Evolutionary conservation across 345 rosid species (phyloP).

Genomic region (Angophora floribunda): DNA sequence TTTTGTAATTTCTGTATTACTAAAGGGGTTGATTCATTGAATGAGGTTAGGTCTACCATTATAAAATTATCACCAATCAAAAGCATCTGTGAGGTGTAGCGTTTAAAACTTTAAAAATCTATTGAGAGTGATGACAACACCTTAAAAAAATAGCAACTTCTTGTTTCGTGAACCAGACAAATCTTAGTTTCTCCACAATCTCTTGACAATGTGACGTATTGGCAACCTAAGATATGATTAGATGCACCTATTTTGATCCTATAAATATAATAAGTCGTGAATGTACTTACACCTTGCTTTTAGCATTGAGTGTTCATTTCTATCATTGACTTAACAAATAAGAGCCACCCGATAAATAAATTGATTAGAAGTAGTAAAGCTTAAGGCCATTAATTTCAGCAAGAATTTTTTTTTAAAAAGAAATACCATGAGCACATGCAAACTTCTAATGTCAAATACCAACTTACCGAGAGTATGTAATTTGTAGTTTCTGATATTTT

Average conservation of each 20-base stretch:
- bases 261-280: neutral
- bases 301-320: neutral
- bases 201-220: no score
- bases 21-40: no score
- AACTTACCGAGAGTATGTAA: neutral
- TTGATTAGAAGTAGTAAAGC: neutral
- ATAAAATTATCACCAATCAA: no score
- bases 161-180: no score
- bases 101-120: no score
- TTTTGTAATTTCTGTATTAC: no score
- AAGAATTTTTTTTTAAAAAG: neutral
- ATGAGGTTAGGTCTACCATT: no score
- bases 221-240: neutral
- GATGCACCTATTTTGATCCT: rapidly evolving
- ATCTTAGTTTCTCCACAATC: neutral
- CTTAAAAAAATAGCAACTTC: neutral
- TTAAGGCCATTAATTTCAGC: neutral
- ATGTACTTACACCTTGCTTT: neutral
- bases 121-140: no score
- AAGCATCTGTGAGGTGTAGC: no score
- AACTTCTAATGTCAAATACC: neutral
- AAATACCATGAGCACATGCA: neutral
- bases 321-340: no score
- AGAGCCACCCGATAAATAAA: neutral
- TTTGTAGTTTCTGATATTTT: neutral